Evolutionary conservation across 345 rosid species (phyloP), one percentile per base, ranked within the genome.

Genomic region (Isatis tinctoria): DNA sequence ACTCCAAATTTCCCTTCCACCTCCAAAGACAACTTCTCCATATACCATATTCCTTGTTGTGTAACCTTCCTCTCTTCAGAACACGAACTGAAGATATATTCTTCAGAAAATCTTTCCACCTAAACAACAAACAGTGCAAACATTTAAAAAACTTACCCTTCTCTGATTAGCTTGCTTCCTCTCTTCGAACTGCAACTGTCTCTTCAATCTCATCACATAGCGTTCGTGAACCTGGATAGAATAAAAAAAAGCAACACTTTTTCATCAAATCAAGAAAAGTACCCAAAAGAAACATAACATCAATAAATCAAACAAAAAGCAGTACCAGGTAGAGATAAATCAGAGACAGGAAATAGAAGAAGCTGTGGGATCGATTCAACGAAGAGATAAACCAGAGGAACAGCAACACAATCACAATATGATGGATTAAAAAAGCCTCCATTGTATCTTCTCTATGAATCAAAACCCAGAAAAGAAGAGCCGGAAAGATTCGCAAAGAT

Each of bases 291-390:
- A 39, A 3, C 41, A 41, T 1, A 24, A 52, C 41, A 27, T 26
- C n/a, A n/a, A n/a, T n/a, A 0, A 37, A 52, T 33, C n/a, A 41
- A n/a, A 4, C 5, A 49, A 26, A 10, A 27, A 30, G 20, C 10
- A 8, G 2, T 87, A 95, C 99, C 97, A 85, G 28, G 83, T 72
- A 90, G 40, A 95, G 97, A 80, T 95, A 90, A 3, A 92, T 54
- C 35, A 95, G 72, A 44, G 97, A 87, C 8, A 83, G 33, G 75
- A 92, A 73, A 44, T 80, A 92, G 59, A 82, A 79, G 35, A 85
- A 28, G 6, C 86, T 81, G 69, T 85, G 85, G 73, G 87, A 83
- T 45, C 74, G 82, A 78, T 87, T 58, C 82, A 69, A 84, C 36
- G 26, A 69, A 67, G 89, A 83, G 62, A 95, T 84, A 61, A 85